These are phyloP conservation scores for Colletotrichum siamense DNA, from an alignment of 2,329 filamentous ascomycete species.

Conservation along the genomic window DNA sequence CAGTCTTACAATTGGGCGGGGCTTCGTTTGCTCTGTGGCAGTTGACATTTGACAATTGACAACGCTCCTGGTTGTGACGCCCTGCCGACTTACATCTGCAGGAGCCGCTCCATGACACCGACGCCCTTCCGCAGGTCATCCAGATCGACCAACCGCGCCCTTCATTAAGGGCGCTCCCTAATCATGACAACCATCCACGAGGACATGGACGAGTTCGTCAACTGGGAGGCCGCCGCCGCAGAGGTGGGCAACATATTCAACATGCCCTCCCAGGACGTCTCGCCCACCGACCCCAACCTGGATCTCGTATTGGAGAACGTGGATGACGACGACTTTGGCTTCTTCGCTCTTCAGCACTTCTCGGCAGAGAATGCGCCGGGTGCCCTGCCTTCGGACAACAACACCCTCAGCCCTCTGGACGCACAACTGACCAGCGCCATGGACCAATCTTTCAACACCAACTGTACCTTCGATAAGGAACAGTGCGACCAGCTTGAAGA, in stretches of 20 bases:
- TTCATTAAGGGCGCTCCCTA: not conserved
- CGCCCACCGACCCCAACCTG: conserved; percentile 45
- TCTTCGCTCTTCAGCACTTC: conserved; percentile 65
- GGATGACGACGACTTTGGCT: conserved; percentile 65
- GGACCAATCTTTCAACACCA: not conserved
- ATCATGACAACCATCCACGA: conserved; percentile 44
- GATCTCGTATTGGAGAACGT: conserved; percentile 61
- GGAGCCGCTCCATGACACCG: not conserved
- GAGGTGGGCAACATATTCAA: conserved; percentile 37
- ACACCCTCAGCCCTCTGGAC: not conserved
- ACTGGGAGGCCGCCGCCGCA: conserved; percentile 61
- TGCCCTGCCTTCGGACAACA: not conserved
- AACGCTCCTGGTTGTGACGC: not conserved
- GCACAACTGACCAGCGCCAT: not conserved
- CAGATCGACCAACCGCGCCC: conserved; percentile 1
- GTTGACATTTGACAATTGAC: conserved; percentile 9
- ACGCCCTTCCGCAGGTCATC: conserved; percentile 15
- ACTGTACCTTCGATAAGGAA: not conserved
- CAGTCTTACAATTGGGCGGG: conserved; percentile 12
- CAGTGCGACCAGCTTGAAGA: conserved; percentile 27
- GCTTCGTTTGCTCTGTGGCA: conserved; percentile 2
- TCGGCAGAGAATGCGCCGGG: conserved; percentile 43
- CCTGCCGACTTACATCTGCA: conserved; percentile 10
- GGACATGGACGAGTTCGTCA: conserved; percentile 68
- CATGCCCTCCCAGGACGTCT: conserved; percentile 38